Base-by-base conservation (phyloP, 306 rosid species). In the Macrotyloma uniflorum region DNA sequence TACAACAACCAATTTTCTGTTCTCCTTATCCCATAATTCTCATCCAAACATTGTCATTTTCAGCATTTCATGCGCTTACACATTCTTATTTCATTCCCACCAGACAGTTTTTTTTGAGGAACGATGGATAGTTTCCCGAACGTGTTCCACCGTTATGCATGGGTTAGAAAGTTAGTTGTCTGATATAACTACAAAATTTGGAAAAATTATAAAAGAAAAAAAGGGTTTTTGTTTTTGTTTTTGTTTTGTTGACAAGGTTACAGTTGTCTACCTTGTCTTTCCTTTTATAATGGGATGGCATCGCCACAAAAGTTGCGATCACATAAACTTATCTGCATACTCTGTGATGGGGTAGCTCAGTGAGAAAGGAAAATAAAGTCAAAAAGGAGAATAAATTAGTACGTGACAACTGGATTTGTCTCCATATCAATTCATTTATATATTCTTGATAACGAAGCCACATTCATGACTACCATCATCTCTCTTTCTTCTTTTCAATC, bases 241-340 rank as follows among this genome's bases (percentile, higher is more conserved):
- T 26, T 26, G 28, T 1, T 26, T 26, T 26, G 1, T 26, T 26
- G 28, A 1, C 28, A 26, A 26, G 28, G 28, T 26, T 42, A 42
- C 15, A 42, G 51, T 46, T 46, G 51, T 46, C 7, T 46, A 16
- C 7, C 51, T 4, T 46, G 51, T 4, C 47, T 42, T 42, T 42
- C 47, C 47, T 42, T 42, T 42, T 42, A 42, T 12, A 3, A 42
- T 38, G 47, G 47, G 55, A 9, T 38, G 43, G 4, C 67, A 62
- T 62, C 30, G 71, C 72, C 78, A 42, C 65, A 57, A 67, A 54
- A 80, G 76, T 74, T 32, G 77, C 26, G 35, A 75, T 82, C 76
- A 32, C 67, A 79, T 46, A 62, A 42, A 46, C 71, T 43, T 61
- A 55, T 67, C 38, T 57, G n/a, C 33, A 30, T 23, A 73, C 3